Evolutionary conservation across 1,284 basidiomycete genomes (phyloP).

Genomic region (Inonotus obliquus): DNA sequence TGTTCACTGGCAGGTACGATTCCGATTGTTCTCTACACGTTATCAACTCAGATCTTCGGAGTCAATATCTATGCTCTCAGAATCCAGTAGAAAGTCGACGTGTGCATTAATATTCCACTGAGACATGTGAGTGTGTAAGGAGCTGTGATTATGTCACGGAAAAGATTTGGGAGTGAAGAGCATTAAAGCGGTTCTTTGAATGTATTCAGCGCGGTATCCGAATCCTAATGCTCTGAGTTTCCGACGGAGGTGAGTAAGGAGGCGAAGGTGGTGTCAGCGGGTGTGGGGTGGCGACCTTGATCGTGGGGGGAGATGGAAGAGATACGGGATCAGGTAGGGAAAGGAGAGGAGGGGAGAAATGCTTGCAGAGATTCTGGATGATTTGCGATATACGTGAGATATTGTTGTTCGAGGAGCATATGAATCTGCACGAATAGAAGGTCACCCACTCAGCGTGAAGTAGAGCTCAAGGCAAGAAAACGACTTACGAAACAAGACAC

Average conservation of each 20-base stretch:
- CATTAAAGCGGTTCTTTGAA: constrained; percentile 80
- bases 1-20: too few relatives aligned
- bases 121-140: too few relatives aligned
- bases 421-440: constrained; percentile 60
- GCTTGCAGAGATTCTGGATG: constrained; percentile 68
- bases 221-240: constrained; percentile 83
- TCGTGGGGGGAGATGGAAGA: neutral
- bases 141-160: too few relatives aligned
- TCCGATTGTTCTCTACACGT: too few relatives aligned
- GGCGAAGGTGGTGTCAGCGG: constrained; percentile 14
- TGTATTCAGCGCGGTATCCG: constrained; percentile 91
- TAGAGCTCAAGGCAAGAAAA: neutral
- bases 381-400: constrained; percentile 89
- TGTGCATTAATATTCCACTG: too few relatives aligned
- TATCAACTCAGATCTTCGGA: too few relatives aligned
- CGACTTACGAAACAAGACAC: constrained; percentile 81
- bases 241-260: neutral
- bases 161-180: too few relatives aligned
- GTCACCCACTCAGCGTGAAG: neutral
- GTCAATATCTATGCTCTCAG: too few relatives aligned
- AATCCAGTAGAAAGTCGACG: too few relatives aligned
- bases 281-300: neutral
- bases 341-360: constrained; percentile 67
- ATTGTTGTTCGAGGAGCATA: constrained; percentile 98
- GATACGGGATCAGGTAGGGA: constrained; percentile 41